phyloP scores from a whole-genome alignment of 2,329 filamentous ascomycete genomes.

The Neonectria ditissima region DNA sequence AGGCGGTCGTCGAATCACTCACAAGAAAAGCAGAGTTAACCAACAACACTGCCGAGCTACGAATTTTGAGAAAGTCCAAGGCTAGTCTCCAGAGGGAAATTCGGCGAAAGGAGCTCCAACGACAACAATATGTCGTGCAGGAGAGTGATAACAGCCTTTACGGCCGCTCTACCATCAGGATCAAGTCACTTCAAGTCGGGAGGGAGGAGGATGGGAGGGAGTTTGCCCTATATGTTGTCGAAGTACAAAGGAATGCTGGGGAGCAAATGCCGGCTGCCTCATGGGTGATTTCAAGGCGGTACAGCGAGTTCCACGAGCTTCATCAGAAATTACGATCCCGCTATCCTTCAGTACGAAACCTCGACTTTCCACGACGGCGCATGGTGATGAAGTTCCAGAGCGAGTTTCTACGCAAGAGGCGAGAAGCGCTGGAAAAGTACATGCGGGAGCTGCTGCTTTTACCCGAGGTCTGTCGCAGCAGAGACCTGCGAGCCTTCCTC shows the following conservation, averaged over 20 bases:
- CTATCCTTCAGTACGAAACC: constrained; percentile 87
- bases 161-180: constrained; percentile 87
- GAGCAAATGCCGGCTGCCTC: constrained; percentile 97
- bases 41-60: constrained; percentile 93
- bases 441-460: constrained; percentile 83
- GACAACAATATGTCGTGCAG: constrained; percentile 96
- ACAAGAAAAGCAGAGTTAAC: constrained; percentile 95
- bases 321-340: constrained; percentile 87
- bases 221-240: constrained; percentile 92
- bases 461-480: constrained; percentile 93
- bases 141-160: constrained; percentile 98
- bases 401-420: constrained; percentile 92
- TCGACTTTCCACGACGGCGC: constrained; percentile 92
- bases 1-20: constrained; percentile 90
- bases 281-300: constrained; percentile 92
- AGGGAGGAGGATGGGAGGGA: constrained; percentile 93
- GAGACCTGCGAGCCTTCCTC: constrained; percentile 91
- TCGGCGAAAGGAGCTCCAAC: constrained; percentile 91
- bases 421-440: constrained; percentile 86
- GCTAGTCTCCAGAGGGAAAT: constrained; percentile 93
- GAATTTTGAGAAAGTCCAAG: constrained; percentile 93
- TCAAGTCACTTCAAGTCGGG: constrained; percentile 93
- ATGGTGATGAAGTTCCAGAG: constrained; percentile 97
- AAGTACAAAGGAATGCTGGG: constrained; percentile 89
- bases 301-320: constrained; percentile 96